Conservation (phyloP, 2,329 filamentous ascomycete genomes). For the Penicillium sp. region DNA sequence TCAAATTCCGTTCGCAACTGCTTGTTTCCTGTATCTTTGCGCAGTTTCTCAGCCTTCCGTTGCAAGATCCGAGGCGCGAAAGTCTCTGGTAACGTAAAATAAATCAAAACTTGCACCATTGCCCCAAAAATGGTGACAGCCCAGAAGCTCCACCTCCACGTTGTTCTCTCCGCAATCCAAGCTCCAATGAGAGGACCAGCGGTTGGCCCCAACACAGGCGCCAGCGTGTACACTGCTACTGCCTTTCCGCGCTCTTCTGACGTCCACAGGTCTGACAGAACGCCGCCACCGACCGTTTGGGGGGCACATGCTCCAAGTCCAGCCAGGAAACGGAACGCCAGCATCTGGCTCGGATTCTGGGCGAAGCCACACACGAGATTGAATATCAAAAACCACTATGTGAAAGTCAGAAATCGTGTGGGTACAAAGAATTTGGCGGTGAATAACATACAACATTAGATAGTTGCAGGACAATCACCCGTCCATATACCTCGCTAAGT, state of each 20-base stretch:
- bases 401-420: too few relatives aligned
- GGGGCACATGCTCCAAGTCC: constrained; percentile 47
- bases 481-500: constrained; percentile 61
- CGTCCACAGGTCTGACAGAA: constrained; percentile 41
- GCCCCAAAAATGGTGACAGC: neutral
- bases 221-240: neutral
- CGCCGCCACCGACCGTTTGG: constrained; percentile 40
- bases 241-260: constrained; percentile 31
- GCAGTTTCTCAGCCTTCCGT: constrained; percentile 54
- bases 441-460: constrained; percentile 26
- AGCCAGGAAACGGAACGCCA: constrained; percentile 50
- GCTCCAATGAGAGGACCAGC: neutral
- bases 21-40: constrained; percentile 50
- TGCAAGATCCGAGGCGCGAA: constrained; percentile 58
- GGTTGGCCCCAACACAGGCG: neutral
- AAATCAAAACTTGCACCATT: neutral
- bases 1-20: neutral
- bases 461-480: constrained; percentile 46
- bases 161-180: neutral
- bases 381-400: constrained; percentile 17
- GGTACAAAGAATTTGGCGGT: neutral
- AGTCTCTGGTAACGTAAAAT: constrained; percentile 51
- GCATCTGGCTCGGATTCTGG: neutral
- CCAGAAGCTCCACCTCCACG: constrained; percentile 1
- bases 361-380: constrained; percentile 1